Percentiles rank a stretch among this genome's conserved stretches.
Evolutionary conservation across 495 filamentous ascomycete species (phyloP).

Genomic region (Penicillium atrosanguineum): DNA sequence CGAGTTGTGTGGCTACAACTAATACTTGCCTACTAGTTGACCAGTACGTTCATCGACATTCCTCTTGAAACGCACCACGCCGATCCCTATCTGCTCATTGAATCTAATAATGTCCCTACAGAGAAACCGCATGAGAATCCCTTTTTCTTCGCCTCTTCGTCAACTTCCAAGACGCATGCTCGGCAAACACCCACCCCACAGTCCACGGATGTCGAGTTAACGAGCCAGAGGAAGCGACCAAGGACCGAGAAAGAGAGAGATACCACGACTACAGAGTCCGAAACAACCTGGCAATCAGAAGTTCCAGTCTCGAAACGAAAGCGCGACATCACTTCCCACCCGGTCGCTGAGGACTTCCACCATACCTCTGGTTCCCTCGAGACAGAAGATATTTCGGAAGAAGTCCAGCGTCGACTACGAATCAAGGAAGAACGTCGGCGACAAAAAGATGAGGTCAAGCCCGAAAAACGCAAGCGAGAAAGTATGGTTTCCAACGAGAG

Average conservation of each 20-base stretch:
- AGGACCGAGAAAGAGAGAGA: constrained; percentile 9
- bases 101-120: neutral
- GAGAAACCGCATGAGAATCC: constrained; percentile 2
- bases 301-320: constrained; percentile 19
- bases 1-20: neutral
- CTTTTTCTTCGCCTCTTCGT: neutral
- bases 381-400: constrained; percentile 48
- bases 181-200: constrained; percentile 3
- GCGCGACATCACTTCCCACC: constrained; percentile 15
- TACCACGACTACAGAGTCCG: neutral
- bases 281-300: constrained; percentile 4
- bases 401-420: constrained; percentile 39
- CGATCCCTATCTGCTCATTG: neutral
- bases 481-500: constrained; percentile 35
- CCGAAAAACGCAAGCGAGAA: constrained; percentile 39
- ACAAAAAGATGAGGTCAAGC: constrained; percentile 25
- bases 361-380: constrained; percentile 22
- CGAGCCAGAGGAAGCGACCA: constrained; percentile 11
- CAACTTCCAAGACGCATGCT: neutral
- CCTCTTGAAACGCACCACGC: neutral
- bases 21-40: constrained; percentile 12
- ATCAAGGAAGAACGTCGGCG: constrained; percentile 39
- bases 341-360: constrained; percentile 20
- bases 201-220: constrained; percentile 9
- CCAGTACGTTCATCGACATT: constrained; percentile 18